These are phyloP conservation scores for Trichophyton rubrum DNA, from an alignment of 2,329 filamentous ascomycete genomes.

Conservation along the genomic window DNA sequence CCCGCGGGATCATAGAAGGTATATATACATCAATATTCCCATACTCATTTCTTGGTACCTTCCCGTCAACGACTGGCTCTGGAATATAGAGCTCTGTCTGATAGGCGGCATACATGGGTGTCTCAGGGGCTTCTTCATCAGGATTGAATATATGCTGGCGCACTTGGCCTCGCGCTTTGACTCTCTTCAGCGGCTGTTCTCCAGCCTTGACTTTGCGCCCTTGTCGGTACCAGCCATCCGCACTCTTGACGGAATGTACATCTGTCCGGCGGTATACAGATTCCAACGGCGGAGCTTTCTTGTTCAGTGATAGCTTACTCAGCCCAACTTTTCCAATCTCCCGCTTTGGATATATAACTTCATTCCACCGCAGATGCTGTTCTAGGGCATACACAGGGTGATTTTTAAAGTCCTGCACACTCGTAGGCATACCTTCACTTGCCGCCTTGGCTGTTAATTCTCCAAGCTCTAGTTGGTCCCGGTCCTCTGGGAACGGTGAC, in stretches of 20 bases:
- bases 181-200: slow-evolving; percentile 71
- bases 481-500: slow-evolving; percentile 41
- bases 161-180: slow-evolving; percentile 25
- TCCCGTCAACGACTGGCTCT: slow-evolving; percentile 60
- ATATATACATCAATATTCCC: slow-evolving; percentile 54
- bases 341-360: slow-evolving; percentile 63
- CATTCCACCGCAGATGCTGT: slow-evolving; percentile 68
- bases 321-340: slow-evolving; percentile 64
- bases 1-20: slow-evolving; percentile 50
- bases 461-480: slow-evolving; percentile 73
- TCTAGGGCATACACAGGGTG: slow-evolving; percentile 77
- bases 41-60: slow-evolving; percentile 51
- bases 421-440: slow-evolving; percentile 72
- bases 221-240: slow-evolving; percentile 81
- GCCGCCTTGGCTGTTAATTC: slow-evolving; percentile 60
- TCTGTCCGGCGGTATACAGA: slow-evolving; percentile 71
- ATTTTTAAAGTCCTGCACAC: slow-evolving; percentile 74
- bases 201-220: slow-evolving; percentile 66
- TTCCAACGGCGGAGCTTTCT: slow-evolving; percentile 50
- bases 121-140: slow-evolving; percentile 44
- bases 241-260: slow-evolving; percentile 63
- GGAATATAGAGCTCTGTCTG: slow-evolving; percentile 62
- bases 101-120: slow-evolving; percentile 43
- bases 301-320: slow-evolving; percentile 31
- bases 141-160: slow-evolving; percentile 24